Conservation (phyloP, 176 grass and related monocot species). For the Rhynchospora breviuscula region DNA sequence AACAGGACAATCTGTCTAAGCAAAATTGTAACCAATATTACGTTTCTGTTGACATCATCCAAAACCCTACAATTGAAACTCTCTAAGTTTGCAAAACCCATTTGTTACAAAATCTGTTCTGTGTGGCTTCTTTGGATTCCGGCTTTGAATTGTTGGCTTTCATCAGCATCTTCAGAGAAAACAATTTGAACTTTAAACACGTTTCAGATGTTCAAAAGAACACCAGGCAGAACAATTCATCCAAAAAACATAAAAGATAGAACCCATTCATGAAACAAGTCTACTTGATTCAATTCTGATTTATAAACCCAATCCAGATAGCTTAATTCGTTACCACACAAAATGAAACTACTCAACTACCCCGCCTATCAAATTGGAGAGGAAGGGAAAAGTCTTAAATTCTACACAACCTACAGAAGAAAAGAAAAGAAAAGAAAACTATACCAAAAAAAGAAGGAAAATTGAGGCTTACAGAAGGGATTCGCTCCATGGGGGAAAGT, state of each 20-base stretch:
- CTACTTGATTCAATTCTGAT: not conserved
- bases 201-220: not conserved
- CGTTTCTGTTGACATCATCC: not conserved
- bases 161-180: not conserved
- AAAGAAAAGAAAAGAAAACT: constrained; percentile 4
- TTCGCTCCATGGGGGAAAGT: constrained; percentile 13
- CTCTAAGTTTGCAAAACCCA: not conserved
- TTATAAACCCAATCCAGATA: not conserved
- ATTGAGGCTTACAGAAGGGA: constrained; percentile 22
- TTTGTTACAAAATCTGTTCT: not conserved
- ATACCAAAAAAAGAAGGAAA: not conserved
- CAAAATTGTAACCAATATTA: not conserved
- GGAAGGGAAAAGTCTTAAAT: not conserved
- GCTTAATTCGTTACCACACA: not conserved
- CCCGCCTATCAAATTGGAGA: not conserved
- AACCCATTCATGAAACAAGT: not conserved
- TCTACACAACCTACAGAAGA: not conserved
- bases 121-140: not conserved
- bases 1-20: not conserved
- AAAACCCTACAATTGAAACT: not conserved
- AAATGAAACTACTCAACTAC: constrained; percentile 11
- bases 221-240: not conserved
- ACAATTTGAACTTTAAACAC: not conserved
- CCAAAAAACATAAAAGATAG: not conserved
- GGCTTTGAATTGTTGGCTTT: not conserved